Evolutionary conservation across 495 filamentous ascomycete genomes (phyloP).

Genomic region (Paragyromitra xinjiangensis): DNA sequence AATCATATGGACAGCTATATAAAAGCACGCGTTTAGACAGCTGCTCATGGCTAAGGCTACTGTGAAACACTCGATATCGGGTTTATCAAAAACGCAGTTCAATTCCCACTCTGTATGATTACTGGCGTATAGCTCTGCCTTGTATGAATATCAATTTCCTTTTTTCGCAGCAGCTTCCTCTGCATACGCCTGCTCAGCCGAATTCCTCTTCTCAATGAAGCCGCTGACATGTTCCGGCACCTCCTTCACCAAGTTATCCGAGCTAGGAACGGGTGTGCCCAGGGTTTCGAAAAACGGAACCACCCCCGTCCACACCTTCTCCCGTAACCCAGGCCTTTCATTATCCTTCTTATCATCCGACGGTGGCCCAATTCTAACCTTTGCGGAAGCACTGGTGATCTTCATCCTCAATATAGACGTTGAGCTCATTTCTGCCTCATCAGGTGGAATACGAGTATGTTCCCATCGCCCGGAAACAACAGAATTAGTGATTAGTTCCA

Average conservation of each 20-base stretch:
- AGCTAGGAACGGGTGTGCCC: slow-evolving; percentile 73
- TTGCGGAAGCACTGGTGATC: slow-evolving; percentile 77
- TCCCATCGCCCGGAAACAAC: slow-evolving; percentile 75
- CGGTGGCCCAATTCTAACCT: slow-evolving; percentile 75
- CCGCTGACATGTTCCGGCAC: slow-evolving; percentile 72
- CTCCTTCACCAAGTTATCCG: slow-evolving; percentile 67
- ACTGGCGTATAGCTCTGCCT: slow-evolving; percentile 24
- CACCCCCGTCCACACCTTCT: slow-evolving; percentile 82
- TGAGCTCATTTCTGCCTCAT: slow-evolving; percentile 75
- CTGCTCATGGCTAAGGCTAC: background rate
- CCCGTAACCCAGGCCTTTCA: slow-evolving; percentile 67
- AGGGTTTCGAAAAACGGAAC: slow-evolving; percentile 74
- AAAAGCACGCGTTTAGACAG: background rate
- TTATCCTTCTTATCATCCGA: slow-evolving; percentile 76
- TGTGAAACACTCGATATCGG: background rate
- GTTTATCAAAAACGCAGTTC: background rate
- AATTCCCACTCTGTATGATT: background rate
- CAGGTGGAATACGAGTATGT: slow-evolving; percentile 75
- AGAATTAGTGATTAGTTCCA: slow-evolving; percentile 81
- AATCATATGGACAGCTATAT: slow-evolving; percentile 3
- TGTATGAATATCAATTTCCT: slow-evolving; percentile 49
- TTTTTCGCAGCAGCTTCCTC: slow-evolving; percentile 61
- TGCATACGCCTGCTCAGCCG: slow-evolving; percentile 65
- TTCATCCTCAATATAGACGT: slow-evolving; percentile 78
- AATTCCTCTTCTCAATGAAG: slow-evolving; percentile 67